A percentile compares a stretch with the other conserved stretches of the same genome.
These are phyloP conservation scores for Trichoderma sp. DNA, from an alignment of 2,329 filamentous ascomycete genomes.

Conservation along the genomic window DNA sequence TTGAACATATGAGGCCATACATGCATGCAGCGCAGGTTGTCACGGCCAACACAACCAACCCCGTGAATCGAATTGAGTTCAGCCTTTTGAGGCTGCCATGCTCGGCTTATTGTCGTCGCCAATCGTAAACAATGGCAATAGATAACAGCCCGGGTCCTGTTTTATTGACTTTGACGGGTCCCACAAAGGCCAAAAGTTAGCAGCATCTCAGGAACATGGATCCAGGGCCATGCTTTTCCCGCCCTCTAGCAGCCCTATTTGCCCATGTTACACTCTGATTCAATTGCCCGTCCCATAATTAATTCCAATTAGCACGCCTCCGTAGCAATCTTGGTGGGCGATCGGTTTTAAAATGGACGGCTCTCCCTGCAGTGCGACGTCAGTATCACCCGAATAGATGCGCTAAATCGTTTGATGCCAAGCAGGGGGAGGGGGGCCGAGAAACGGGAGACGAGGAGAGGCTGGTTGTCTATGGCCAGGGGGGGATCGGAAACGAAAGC, in stretches of 20 bases:
- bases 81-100: not conserved
- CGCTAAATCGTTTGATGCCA: constrained; percentile 14
- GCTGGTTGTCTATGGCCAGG: not conserved
- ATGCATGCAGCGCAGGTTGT: not conserved
- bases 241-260: constrained; percentile 9
- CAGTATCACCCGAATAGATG: constrained; percentile 6
- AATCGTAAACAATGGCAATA: not conserved
- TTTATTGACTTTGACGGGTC: constrained; percentile 10
- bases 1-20: not conserved
- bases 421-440: not conserved
- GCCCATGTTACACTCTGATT: not conserved
- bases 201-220: constrained; percentile 2
- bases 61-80: not conserved
- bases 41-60: not conserved
- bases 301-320: constrained; percentile 6
- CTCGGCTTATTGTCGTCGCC: not conserved
- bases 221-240: not conserved
- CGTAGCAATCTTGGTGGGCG: constrained; percentile 9
- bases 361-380: constrained; percentile 14
- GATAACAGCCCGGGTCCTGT: not conserved
- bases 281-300: constrained; percentile 4
- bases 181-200: not conserved
- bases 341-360: constrained; percentile 2
- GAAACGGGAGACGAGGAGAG: not conserved
- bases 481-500: not conserved